Evolutionary conservation across 2,329 filamentous ascomycete genomes (phyloP).

Genomic region (Bipolaris gigantea): DNA sequence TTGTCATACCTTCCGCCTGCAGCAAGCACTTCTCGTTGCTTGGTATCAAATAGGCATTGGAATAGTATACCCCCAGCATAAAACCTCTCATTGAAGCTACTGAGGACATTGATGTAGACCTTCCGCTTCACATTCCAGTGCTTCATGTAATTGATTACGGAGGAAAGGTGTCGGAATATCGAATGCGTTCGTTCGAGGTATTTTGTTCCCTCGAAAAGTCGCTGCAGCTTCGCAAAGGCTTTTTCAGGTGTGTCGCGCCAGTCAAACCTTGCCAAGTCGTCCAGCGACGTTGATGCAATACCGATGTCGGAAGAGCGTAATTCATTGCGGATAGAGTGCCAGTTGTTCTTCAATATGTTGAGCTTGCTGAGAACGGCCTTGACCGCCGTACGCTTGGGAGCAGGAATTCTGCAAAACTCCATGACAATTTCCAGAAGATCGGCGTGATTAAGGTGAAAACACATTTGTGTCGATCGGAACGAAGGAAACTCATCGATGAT

Average conservation of each 20-base stretch:
- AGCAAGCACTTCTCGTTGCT: conserved; percentile 80
- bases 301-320: conserved; percentile 80
- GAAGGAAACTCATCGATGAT: conserved; percentile 80
- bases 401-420: conserved; percentile 80
- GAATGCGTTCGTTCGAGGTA: conserved; percentile 55
- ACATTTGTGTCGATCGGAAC: conserved; percentile 72
- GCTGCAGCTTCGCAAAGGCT: conserved; percentile 65
- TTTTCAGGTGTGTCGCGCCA: conserved; percentile 79
- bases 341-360: conserved; percentile 77
- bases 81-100: conserved; percentile 88
- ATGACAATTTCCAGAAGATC: conserved; percentile 86
- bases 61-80: conserved; percentile 81
- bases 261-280: conserved; percentile 88
- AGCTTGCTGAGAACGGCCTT: conserved; percentile 86
- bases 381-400: conserved; percentile 67
- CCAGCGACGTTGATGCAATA: conserved; percentile 83
- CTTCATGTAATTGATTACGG: conserved; percentile 75
- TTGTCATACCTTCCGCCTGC: conserved; percentile 92
- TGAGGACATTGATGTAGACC: conserved; percentile 81
- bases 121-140: conserved; percentile 74
- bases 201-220: conserved; percentile 58
- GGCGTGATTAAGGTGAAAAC: conserved; percentile 87
- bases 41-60: conserved; percentile 85
- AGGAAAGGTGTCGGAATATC: conserved; percentile 75
- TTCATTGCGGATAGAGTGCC: conserved; percentile 80